Evolutionary conservation across 1,139 yeast genomes (phyloP).

Genomic region (Debaryomycetaceae sp.): DNA sequence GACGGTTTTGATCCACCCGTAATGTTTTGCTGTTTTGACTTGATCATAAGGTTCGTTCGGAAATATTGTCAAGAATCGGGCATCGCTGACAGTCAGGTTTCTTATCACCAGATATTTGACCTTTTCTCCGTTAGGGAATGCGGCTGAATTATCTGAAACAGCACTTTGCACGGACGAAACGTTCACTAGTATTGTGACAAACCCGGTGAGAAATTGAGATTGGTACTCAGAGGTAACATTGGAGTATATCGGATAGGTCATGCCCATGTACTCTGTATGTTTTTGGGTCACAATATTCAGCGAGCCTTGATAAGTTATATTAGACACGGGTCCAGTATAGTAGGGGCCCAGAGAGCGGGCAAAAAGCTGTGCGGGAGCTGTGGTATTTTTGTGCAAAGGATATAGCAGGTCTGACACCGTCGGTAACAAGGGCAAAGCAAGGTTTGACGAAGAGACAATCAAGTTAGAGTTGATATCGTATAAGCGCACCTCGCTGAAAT

Average conservation of each 20-base stretch:
- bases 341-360: conserved; percentile 19
- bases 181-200: conserved; percentile 52
- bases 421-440: conserved; percentile 20
- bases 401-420: conserved; percentile 32
- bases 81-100: neutral
- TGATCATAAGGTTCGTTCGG: too few species aligned
- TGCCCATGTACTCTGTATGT: conserved; percentile 36
- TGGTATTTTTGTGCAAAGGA: conserved; percentile 36
- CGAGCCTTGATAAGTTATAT: too few species aligned
- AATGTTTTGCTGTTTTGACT: conserved; percentile 16
- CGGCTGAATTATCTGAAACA: neutral
- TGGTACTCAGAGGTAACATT: conserved; percentile 59
- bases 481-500: conserved; percentile 54
- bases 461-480: conserved; percentile 44
- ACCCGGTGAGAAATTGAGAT: conserved; percentile 57
- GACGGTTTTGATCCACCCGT: conserved; percentile 43
- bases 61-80: conserved; percentile 5
- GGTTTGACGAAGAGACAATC: conserved; percentile 24
- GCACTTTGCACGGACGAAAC: conserved; percentile 37
- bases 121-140: conserved; percentile 4
- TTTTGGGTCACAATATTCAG: neutral
- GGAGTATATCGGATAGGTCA: conserved; percentile 62
- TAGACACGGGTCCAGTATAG: conserved; percentile 45
- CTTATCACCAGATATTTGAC: neutral
- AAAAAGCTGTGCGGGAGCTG: conserved; percentile 24